Evolutionary conservation across 345 rosid genomes (phyloP).

Genomic region (Moringa oleifera): DNA sequence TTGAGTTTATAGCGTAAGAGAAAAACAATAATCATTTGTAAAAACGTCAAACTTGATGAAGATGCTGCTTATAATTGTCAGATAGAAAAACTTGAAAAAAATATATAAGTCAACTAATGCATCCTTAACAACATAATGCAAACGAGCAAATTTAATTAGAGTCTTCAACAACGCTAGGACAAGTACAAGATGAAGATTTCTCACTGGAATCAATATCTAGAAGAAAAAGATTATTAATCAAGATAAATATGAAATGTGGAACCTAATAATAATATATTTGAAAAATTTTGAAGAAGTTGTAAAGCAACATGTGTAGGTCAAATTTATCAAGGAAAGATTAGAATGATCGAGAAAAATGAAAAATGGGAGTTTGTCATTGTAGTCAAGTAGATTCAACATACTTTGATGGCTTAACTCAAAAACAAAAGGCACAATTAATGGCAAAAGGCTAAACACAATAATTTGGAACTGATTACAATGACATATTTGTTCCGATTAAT

Average conservation of each 20-base stretch:
- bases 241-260: background rate
- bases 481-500: too few species aligned
- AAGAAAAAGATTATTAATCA: background rate
- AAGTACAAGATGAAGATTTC: too few species aligned
- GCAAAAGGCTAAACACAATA: too few species aligned
- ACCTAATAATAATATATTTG: background rate
- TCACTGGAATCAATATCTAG: background rate
- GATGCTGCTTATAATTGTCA: background rate
- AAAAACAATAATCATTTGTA: background rate
- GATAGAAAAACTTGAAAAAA: background rate
- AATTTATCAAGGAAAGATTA: too few species aligned
- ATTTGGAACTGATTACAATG: too few species aligned
- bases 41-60: too few species aligned
- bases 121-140: background rate
- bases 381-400: too few species aligned
- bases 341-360: background rate
- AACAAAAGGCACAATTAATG: too few species aligned
- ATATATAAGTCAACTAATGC: background rate
- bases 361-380: background rate
- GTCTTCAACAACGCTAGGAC: too few species aligned
- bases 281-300: background rate
- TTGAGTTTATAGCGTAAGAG: background rate
- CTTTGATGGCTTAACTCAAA: too few species aligned
- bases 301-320: too few species aligned
- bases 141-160: background rate